Conservation (phyloP, 768 basidiomycete genomes). For the Hydnum rufescens region DNA sequence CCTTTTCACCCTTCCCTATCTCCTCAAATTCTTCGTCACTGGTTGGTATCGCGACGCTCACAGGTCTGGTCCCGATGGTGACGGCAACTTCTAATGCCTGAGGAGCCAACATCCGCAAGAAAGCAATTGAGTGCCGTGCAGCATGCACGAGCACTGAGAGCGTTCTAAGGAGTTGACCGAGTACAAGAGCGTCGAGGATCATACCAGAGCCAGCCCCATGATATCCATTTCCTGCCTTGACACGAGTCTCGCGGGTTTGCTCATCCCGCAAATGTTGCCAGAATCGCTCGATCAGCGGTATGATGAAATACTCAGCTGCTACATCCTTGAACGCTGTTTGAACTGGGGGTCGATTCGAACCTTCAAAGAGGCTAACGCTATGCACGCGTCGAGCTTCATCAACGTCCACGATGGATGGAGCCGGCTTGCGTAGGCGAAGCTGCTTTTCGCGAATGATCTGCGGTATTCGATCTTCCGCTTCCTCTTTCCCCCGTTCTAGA, state of each 20-base stretch:
- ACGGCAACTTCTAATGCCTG: conserved; percentile 69
- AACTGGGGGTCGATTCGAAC: not conserved
- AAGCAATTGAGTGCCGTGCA: conserved; percentile 58
- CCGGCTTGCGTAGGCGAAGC: conserved; percentile 35
- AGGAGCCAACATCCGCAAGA: conserved; percentile 63
- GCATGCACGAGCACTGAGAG: conserved; percentile 68
- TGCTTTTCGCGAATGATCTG: conserved; percentile 53
- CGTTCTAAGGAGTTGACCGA: conserved; percentile 58
- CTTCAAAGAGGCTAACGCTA: not conserved
- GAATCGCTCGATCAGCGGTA: conserved; percentile 82
- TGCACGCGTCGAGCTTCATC: not conserved
- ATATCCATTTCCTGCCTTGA: conserved; percentile 36
- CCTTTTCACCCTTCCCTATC: conserved; percentile 25
- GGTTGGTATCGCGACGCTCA: conserved; percentile 19
- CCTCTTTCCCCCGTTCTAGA: conserved; percentile 39
- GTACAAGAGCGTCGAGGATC: conserved; percentile 55
- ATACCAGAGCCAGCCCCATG: conserved; percentile 62
- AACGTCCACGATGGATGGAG: conserved; percentile 24
- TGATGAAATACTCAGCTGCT: conserved; percentile 74
- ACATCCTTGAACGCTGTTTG: conserved; percentile 22
- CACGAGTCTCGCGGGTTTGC: conserved; percentile 48
- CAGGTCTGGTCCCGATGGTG: conserved; percentile 48
- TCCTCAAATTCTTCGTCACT: conserved; percentile 16
- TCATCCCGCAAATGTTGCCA: conserved; percentile 86
- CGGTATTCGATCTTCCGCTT: conserved; percentile 34